Percentiles rank a stretch among this genome's conserved stretches.
phyloP scores from a whole-genome alignment of 805 yeast genomes.

The Ogataea kodamae region DNA sequence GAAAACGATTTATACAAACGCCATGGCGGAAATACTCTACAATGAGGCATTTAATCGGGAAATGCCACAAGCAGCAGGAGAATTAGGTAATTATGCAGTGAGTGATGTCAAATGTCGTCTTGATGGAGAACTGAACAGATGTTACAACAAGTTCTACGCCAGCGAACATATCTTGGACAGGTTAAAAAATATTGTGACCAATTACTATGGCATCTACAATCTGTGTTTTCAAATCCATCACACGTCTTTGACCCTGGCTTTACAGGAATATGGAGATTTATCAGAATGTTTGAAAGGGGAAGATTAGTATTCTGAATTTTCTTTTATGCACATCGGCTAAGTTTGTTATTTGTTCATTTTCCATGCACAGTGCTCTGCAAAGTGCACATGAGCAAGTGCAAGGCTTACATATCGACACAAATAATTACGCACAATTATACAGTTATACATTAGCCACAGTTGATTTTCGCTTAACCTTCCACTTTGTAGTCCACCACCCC shows the following conservation, averaged over 20 bases:
- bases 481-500: constrained; percentile 54
- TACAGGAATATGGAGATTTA: constrained; percentile 15
- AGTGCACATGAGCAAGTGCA: too few relatives aligned
- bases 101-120: constrained; percentile 5
- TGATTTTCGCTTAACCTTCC: constrained; percentile 24
- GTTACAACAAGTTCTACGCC: constrained; percentile 17
- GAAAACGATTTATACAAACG: constrained; percentile 17
- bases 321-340: too few relatives aligned
- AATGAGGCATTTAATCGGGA: constrained; percentile 9
- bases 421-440: too few relatives aligned
- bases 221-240: constrained; percentile 17
- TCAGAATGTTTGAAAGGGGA: too few relatives aligned
- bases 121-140: constrained; percentile 3
- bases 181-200: constrained; percentile 9
- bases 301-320: too few relatives aligned
- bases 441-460: too few relatives aligned
- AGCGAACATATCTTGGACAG: constrained; percentile 7
- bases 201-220: constrained; percentile 18
- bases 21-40: constrained; percentile 13
- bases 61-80: background rate
- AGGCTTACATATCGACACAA: too few relatives aligned
- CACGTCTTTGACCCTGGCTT: constrained; percentile 7
- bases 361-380: too few relatives aligned
- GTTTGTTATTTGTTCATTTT: too few relatives aligned
- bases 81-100: background rate